Evolutionary conservation across 768 basidiomycete species (phyloP).

Genomic region (Boletales sp.): DNA sequence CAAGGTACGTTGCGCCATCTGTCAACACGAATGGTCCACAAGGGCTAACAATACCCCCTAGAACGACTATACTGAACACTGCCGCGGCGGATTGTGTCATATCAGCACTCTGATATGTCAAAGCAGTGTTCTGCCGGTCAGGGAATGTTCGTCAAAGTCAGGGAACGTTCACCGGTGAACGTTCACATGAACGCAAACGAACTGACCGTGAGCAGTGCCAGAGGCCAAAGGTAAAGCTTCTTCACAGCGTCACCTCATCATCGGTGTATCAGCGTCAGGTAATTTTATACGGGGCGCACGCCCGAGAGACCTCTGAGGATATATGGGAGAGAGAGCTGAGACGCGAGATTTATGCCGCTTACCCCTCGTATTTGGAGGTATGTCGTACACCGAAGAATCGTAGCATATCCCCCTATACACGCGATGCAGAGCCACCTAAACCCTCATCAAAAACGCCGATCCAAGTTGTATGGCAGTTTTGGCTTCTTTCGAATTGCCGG

Average conservation of each 20-base stretch:
- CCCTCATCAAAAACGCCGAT: constrained; percentile 32
- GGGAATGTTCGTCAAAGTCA: too few species aligned
- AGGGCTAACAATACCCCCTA: too few species aligned
- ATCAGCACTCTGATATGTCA: too few species aligned
- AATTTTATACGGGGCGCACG: constrained; percentile 64
- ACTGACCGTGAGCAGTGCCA: too few species aligned
- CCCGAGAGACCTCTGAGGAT: constrained; percentile 70
- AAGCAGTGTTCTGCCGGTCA: too few species aligned
- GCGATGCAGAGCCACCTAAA: constrained; percentile 31
- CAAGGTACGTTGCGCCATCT: too few species aligned
- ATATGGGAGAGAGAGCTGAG: constrained; percentile 66
- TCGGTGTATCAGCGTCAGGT: constrained; percentile 66
- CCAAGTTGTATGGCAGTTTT: constrained; percentile 44
- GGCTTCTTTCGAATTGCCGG: constrained; percentile 70
- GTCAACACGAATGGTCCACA: too few species aligned
- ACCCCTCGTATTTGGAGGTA: constrained; percentile 68
- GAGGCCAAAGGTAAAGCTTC: not conserved
- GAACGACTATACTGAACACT: too few species aligned
- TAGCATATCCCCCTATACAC: constrained; percentile 4
- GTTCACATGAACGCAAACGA: too few species aligned
- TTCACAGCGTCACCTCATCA: constrained; percentile 56
- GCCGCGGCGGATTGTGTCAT: too few species aligned
- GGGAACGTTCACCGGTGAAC: too few species aligned
- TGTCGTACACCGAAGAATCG: not conserved
- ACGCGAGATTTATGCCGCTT: constrained; percentile 61